phyloP scores from a whole-genome alignment of 768 basidiomycete species.

The Clitopilus hobsonii region DNA sequence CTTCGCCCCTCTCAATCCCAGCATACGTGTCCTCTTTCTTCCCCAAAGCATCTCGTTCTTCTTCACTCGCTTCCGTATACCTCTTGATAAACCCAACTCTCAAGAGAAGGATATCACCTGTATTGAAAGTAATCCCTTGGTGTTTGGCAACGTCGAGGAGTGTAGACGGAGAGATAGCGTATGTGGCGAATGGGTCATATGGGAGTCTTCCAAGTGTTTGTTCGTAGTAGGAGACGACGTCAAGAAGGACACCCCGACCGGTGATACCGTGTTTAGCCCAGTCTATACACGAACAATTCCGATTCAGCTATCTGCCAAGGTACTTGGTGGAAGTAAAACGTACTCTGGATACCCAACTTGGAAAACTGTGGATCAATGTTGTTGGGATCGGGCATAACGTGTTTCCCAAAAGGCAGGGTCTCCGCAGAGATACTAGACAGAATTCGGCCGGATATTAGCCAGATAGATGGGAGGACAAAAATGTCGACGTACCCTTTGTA shows the following conservation, averaged over 20 bases:
- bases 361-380: conserved; percentile 41
- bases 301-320: no score
- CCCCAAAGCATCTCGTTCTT: conserved; percentile 38
- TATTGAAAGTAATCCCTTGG: conserved; percentile 54
- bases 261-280: conserved; percentile 71
- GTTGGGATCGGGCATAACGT: conserved; percentile 42
- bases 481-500: conserved; percentile 50
- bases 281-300: no score
- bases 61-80: conserved; percentile 39
- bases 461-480: neutral
- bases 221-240: conserved; percentile 52
- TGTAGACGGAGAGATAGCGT: conserved; percentile 46
- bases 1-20: conserved; percentile 63
- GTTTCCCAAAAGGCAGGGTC: conserved; percentile 37
- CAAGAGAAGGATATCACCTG: conserved; percentile 57
- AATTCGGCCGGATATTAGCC: neutral
- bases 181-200: conserved; percentile 60
- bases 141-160: conserved; percentile 53
- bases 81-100: conserved; percentile 61
- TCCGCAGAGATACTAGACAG: conserved; percentile 35
- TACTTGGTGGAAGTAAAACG: conserved; percentile 15
- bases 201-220: conserved; percentile 38
- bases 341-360: conserved; percentile 67
- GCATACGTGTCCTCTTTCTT: conserved; percentile 50
- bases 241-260: conserved; percentile 63